Conservation (phyloP, 2,329 filamentous ascomycete genomes). For the Arthrobotrys pseudoclavata region DNA sequence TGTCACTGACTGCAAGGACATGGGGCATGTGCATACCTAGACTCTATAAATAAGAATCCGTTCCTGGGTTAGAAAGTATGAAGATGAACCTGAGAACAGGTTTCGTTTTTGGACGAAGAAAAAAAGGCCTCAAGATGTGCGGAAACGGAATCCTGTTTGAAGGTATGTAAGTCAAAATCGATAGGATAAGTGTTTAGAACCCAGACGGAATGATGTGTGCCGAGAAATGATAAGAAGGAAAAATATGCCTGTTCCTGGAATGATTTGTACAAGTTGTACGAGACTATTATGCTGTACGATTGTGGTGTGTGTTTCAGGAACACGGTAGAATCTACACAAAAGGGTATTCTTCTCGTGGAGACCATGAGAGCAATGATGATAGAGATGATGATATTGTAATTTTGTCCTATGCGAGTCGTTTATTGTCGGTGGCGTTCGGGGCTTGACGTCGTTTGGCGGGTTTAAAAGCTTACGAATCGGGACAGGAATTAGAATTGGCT, state of each 20-base stretch:
- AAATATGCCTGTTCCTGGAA: constrained; percentile 4
- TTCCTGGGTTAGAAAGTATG: too few species aligned
- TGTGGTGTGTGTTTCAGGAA: too few species aligned
- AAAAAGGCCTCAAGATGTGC: constrained; percentile 2
- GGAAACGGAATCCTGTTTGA: constrained; percentile 3
- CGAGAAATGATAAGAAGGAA: constrained; percentile 12
- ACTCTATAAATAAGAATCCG: too few species aligned
- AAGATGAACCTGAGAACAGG: not conserved
- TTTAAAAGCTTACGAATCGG: constrained; percentile 34
- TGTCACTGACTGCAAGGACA: too few species aligned
- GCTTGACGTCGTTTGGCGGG: constrained; percentile 25
- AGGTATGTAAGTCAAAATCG: not conserved
- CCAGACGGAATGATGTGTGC: constrained; percentile 37
- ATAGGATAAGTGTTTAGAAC: not conserved
- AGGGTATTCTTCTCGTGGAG: too few species aligned
- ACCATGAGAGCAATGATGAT: too few species aligned
- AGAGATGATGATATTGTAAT: not conserved
- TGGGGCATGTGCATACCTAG: too few species aligned
- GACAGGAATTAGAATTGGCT: constrained; percentile 17
- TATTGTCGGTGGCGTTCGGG: not conserved
- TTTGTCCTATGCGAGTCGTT: constrained; percentile 6
- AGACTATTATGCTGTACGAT: constrained; percentile 5
- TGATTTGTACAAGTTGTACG: not conserved
- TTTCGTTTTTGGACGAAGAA: not conserved
- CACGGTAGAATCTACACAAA: too few species aligned